Conservation (phyloP, 805 yeast genomes). For the Saccharomycopsis selenospora region DNA sequence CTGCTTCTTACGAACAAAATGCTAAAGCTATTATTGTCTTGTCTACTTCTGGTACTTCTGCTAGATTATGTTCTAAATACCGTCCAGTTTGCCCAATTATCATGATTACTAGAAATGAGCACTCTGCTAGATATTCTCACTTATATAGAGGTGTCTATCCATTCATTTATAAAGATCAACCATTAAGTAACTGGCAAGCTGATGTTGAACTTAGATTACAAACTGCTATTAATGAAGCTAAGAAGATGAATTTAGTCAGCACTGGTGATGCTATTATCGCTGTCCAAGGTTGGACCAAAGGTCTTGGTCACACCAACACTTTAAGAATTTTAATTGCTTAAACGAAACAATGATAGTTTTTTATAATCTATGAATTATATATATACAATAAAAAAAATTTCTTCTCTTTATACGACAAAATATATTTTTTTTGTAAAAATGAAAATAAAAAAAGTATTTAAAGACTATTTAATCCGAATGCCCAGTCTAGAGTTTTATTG, state of each 20-base stretch:
- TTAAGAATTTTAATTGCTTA: slow-evolving; percentile 82
- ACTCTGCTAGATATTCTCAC: slow-evolving; percentile 92
- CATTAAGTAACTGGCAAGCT: slow-evolving; percentile 77
- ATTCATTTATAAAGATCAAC: slow-evolving; percentile 64
- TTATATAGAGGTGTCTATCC: slow-evolving; percentile 99
- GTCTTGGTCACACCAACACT: slow-evolving; percentile 98
- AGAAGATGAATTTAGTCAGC: slow-evolving; percentile 73
- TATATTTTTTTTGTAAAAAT: no score
- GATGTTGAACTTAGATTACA: slow-evolving; percentile 94
- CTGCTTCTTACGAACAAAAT: slow-evolving; percentile 91
- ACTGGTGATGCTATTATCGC: slow-evolving; percentile 88
- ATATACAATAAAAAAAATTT: no score
- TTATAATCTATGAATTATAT: no score
- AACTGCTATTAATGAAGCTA: slow-evolving; percentile 88
- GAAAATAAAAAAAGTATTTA: no score
- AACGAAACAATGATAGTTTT: no score
- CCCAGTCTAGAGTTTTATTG: slow-evolving; percentile 17
- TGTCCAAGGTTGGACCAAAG: slow-evolving; percentile 98
- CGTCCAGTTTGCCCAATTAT: slow-evolving; percentile 96
- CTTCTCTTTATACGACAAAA: no score
- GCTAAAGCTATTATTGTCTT: slow-evolving; percentile 96
- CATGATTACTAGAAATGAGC: slow-evolving; percentile 94
- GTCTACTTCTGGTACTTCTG: slow-evolving; percentile 91
- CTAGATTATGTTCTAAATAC: slow-evolving; percentile 94
- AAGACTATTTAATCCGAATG: slow-evolving; percentile 21